These are phyloP conservation scores for Pseudomassariella vexata DNA, from an alignment of 2,329 filamentous ascomycete species.

Conservation along the genomic window DNA sequence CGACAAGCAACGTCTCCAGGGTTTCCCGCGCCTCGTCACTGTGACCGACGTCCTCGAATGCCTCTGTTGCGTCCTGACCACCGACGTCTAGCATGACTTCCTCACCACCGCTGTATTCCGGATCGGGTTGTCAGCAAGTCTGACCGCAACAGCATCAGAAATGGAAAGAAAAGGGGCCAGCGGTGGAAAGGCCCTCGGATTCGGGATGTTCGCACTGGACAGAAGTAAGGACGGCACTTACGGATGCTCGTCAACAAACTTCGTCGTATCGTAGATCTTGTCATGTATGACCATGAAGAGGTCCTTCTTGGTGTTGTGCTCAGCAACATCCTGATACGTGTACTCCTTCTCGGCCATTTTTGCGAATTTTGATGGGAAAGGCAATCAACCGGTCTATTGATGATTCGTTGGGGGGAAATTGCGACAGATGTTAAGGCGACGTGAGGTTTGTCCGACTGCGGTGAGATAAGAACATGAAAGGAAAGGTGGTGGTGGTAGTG, in stretches of 20 bases:
- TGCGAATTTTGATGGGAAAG: no score
- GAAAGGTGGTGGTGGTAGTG: no score
- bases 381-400: no score
- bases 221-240: no score
- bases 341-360: constrained; percentile 45
- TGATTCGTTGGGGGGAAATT: neutral
- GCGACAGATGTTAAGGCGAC: neutral
- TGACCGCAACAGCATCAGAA: no score
- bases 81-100: constrained; percentile 95
- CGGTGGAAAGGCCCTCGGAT: no score
- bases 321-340: constrained; percentile 75
- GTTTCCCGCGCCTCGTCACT: constrained; percentile 97
- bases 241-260: constrained; percentile 97
- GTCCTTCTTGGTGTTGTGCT: constrained; percentile 92
- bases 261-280: constrained; percentile 86
- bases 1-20: constrained; percentile 70
- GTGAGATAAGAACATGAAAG: no score
- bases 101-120: constrained; percentile 76
- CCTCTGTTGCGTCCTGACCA: constrained; percentile 94
- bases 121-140: constrained; percentile 18
- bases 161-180: no score
- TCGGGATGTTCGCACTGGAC: no score
- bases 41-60: constrained; percentile 99
- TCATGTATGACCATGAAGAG: constrained; percentile 88
- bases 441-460: no score